phyloP scores from a whole-genome alignment of 169 alveolate species.

The Miamiensis avidus region DNA sequence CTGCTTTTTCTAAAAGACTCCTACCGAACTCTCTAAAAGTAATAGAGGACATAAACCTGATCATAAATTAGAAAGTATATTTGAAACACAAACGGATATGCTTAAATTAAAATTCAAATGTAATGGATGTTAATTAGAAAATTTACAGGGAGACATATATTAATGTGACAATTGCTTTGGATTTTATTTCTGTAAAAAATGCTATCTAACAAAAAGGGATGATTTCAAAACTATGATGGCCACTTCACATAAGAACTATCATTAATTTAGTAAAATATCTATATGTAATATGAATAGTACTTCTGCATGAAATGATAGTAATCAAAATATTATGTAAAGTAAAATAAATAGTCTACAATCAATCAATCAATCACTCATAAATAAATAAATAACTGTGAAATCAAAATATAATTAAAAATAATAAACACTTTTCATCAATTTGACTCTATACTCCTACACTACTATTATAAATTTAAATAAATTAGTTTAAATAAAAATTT shows the following conservation, averaged over 20 bases:
- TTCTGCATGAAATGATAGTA: no score
- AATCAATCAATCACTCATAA: no score
- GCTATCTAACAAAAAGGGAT: conserved; percentile 46
- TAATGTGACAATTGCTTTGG: conserved; percentile 63
- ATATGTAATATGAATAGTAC: no score
- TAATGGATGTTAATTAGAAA: conserved; percentile 58
- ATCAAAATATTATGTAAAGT: no score
- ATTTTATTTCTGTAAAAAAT: conserved; percentile 54
- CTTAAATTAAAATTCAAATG: conserved; percentile 47
- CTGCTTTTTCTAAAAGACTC: conserved; percentile 54
- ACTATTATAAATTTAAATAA: no score
- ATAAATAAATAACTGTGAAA: no score
- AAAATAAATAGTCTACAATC: no score
- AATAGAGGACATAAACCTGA: conserved; percentile 54
- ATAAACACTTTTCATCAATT: no score
- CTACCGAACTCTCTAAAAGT: conserved; percentile 18
- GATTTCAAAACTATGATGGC: conserved; percentile 48
- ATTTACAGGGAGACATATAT: conserved; percentile 43
- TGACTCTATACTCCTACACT: no score
- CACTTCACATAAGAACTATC: conserved; percentile 48
- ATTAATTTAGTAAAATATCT: conserved; percentile 9
- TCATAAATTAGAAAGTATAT: conserved; percentile 54
- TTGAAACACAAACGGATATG: conserved; percentile 33
- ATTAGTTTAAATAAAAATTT: no score
- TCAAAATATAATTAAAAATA: no score